Conservation (phyloP, 768 basidiomycete genomes). For the Suillus spraguei region DNA sequence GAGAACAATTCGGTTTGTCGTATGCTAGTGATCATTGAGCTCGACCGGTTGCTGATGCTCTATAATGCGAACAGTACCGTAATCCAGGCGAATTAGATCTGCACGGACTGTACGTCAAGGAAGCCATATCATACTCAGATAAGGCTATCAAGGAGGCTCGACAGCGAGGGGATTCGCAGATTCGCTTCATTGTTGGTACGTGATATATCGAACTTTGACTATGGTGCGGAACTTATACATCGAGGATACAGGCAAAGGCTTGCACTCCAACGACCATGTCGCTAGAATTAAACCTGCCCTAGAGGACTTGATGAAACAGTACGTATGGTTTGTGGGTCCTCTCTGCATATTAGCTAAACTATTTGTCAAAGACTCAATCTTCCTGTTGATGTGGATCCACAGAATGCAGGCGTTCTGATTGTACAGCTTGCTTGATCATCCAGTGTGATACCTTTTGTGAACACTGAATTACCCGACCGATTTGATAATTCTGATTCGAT, state of each 20-base stretch:
- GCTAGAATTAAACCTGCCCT: conserved; percentile 94
- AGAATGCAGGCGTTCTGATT: conserved; percentile 84
- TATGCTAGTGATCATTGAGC: conserved; percentile 1
- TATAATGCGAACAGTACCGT: conserved; percentile 50
- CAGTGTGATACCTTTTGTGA: background rate
- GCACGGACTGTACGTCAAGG: conserved; percentile 93
- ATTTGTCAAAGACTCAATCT: conserved; percentile 61
- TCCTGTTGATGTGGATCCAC: conserved; percentile 71
- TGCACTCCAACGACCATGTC: conserved; percentile 75
- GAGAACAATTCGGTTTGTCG: conserved; percentile 72
- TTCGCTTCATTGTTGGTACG: conserved; percentile 86
- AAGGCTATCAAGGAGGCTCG: conserved; percentile 69
- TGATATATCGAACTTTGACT: conserved; percentile 16
- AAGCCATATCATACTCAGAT: conserved; percentile 80
- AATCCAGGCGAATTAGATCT: conserved; percentile 80
- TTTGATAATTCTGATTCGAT: background rate
- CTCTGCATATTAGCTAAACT: background rate
- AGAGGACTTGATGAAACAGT: conserved; percentile 85
- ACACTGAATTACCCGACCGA: background rate
- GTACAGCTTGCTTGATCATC: conserved; percentile 46
- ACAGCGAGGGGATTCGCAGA: conserved; percentile 56
- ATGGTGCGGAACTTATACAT: background rate
- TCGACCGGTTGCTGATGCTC: background rate
- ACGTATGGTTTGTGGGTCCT: conserved; percentile 18
- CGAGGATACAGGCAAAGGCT: conserved; percentile 66